These are phyloP conservation scores for Hemisphaericaspora nanyangensis DNA, from an alignment of 805 yeast genomes.

Conservation along the genomic window DNA sequence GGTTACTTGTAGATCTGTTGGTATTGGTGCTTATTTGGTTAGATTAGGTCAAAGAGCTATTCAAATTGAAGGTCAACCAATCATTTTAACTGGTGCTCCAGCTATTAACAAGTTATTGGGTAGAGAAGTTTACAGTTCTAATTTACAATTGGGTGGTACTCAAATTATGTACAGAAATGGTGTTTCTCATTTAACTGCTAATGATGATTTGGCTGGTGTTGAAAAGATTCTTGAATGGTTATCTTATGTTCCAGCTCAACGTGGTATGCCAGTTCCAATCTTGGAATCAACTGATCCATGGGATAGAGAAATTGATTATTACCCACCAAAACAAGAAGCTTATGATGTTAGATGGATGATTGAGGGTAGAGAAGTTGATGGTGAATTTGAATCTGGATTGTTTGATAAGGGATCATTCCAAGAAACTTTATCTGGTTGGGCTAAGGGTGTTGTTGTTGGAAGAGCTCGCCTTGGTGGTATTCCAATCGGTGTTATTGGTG, in stretches of 20 bases:
- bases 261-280: slow-evolving; percentile 88
- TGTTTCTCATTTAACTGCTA: slow-evolving; percentile 96
- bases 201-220: slow-evolving; percentile 95
- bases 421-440: slow-evolving; percentile 98
- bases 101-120: slow-evolving; percentile 96
- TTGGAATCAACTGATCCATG: slow-evolving; percentile 77
- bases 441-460: slow-evolving; percentile 97
- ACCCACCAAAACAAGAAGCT: slow-evolving; percentile 66
- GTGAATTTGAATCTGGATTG: slow-evolving; percentile 77
- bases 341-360: slow-evolving; percentile 96
- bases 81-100: slow-evolving; percentile 98
- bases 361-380: slow-evolving; percentile 73
- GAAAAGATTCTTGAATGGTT: slow-evolving; percentile 93
- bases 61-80: slow-evolving; percentile 98
- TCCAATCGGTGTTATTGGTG: slow-evolving; percentile 97
- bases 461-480: slow-evolving; percentile 99
- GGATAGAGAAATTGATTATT: slow-evolving; percentile 89
- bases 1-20: slow-evolving; percentile 99
- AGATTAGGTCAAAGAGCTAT: slow-evolving; percentile 98
- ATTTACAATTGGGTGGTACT: slow-evolving; percentile 98
- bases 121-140: slow-evolving; percentile 94
- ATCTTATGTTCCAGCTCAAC: slow-evolving; percentile 88
- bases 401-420: slow-evolving; percentile 92
- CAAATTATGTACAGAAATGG: slow-evolving; percentile 98
- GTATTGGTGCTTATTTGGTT: slow-evolving; percentile 98